A percentile compares a stretch with the other conserved stretches of the same genome.
Evolutionary conservation across 1,139 yeast genomes (phyloP).

Genomic region (Schwanniomyces etchellsii): DNA sequence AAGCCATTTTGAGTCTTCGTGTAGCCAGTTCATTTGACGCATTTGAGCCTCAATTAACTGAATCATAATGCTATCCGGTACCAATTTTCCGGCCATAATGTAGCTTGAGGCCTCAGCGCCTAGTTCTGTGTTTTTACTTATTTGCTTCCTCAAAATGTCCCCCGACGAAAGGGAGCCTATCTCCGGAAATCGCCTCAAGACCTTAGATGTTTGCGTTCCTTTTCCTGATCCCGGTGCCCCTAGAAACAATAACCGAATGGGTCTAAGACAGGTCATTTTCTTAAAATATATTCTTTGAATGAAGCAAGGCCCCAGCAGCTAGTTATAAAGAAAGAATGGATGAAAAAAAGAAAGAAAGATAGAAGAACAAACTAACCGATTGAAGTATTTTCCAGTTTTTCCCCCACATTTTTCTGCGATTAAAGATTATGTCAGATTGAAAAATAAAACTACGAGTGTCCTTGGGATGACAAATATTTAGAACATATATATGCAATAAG

Average conservation of each 20-base stretch:
- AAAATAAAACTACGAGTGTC: too few relatives aligned
- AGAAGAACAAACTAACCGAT: background rate
- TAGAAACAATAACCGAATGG: constrained; percentile 63
- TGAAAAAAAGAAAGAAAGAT: constrained; percentile 1
- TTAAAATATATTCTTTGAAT: too few relatives aligned
- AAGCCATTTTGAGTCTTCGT: constrained; percentile 52
- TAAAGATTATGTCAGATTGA: too few relatives aligned
- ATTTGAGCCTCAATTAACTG: constrained; percentile 51
- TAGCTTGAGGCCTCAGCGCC: constrained; percentile 55
- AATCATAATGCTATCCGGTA: constrained; percentile 71
- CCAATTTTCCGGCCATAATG: constrained; percentile 58
- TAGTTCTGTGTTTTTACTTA: constrained; percentile 46
- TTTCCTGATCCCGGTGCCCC: constrained; percentile 97
- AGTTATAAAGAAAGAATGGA: background rate
- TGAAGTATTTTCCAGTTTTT: too few relatives aligned
- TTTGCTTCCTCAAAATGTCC: constrained; percentile 69
- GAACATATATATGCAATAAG: constrained; percentile 1
- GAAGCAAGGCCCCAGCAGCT: too few relatives aligned
- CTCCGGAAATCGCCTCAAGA: constrained; percentile 50
- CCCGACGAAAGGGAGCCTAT: constrained; percentile 70
- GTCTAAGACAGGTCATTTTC: constrained; percentile 16
- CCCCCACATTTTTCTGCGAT: too few relatives aligned
- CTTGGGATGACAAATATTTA: too few relatives aligned
- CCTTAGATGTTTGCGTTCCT: constrained; percentile 75
- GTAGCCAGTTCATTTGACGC: constrained; percentile 38